Evolutionary conservation across 495 filamentous ascomycete species (phyloP).

Genomic region (Penicillium malachiteum): DNA sequence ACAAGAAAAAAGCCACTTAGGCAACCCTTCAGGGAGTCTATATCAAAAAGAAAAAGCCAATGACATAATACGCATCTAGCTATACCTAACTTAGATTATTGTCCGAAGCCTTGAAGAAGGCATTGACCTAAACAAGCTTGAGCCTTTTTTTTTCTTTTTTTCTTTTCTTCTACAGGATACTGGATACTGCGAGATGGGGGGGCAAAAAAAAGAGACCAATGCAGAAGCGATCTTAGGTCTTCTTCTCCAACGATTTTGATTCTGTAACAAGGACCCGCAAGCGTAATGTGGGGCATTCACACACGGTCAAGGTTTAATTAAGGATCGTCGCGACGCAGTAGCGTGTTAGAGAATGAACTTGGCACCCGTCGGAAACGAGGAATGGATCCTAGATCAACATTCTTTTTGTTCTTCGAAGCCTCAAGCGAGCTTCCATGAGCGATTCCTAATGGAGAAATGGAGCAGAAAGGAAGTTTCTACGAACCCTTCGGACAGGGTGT

Average conservation of each 20-base stretch:
- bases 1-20: conserved; percentile 1
- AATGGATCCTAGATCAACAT: conserved; percentile 20
- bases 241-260: not conserved
- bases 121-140: too few relatives aligned
- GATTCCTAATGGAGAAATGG: conserved; percentile 8
- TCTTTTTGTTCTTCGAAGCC: conserved; percentile 23
- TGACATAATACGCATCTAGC: conserved; percentile 12
- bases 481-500: not conserved
- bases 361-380: conserved; percentile 24
- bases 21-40: too few relatives aligned
- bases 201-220: not conserved
- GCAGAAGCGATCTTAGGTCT: conserved; percentile 17
- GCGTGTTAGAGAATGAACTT: conserved; percentile 35
- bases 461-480: conserved; percentile 21
- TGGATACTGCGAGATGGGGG: not conserved
- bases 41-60: conserved; percentile 2
- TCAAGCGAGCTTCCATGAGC: conserved; percentile 23
- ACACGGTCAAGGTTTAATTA: conserved; percentile 44
- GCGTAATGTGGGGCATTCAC: conserved; percentile 28
- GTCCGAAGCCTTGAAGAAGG: conserved; percentile 11
- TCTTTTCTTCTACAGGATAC: not conserved
- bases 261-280: conserved; percentile 22
- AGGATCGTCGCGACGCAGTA: conserved; percentile 41
- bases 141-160: not conserved
- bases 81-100: conserved; percentile 20